Evolutionary conservation across 305 asterid species (phyloP), one percentile per base, ranked within the genome.

Genomic region (Fraxinus xanthoxyloides): DNA sequence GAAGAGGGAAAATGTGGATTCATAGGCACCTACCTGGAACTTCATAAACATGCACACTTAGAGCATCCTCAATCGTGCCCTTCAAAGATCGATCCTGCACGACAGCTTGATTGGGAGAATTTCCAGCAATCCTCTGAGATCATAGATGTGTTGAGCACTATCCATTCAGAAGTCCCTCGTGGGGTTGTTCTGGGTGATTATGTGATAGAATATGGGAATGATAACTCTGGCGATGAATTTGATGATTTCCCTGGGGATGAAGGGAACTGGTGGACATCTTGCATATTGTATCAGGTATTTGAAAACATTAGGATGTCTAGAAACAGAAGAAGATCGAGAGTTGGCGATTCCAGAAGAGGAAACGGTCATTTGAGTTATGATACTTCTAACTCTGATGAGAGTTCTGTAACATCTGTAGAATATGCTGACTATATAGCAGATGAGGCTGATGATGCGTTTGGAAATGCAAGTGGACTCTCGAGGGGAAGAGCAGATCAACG

Each of bases 61-160:
- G 95, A 89, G 84, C 98, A 93, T 81, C 98, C 98, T 77, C 93
- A 92, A 80, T 88, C 95, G 31, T 84, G 91, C 80, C 98, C 95
- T 28, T 90, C 98, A 3, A 92, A 93, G 81, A 91, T 93, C 0
- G 98, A 93, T 85, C 95, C 97, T 19, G 97, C 98, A 12, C 89
- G 93, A 63, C 93, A 89, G 84, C 92, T 93, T 79, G 98, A 93
- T 82, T 92, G 98, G 98, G 98, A 93, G 34, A 92, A 93, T 83
- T 91, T 93, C 84, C 98, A 92, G 80, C 98, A 93, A 82, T 93
- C 98, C 36, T 89, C 98, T 8, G 98, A 93, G 84, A 93, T 93
- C 40, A 90, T 93, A 24, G 98, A 93, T 72, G 98, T 93, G 26
- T 80, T 93, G 70, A 92, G 92, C 86, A 93, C 98, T 72, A 93